Conservation (phyloP, 2,329 filamentous ascomycete species). For the Fusarium decemcellulare region DNA sequence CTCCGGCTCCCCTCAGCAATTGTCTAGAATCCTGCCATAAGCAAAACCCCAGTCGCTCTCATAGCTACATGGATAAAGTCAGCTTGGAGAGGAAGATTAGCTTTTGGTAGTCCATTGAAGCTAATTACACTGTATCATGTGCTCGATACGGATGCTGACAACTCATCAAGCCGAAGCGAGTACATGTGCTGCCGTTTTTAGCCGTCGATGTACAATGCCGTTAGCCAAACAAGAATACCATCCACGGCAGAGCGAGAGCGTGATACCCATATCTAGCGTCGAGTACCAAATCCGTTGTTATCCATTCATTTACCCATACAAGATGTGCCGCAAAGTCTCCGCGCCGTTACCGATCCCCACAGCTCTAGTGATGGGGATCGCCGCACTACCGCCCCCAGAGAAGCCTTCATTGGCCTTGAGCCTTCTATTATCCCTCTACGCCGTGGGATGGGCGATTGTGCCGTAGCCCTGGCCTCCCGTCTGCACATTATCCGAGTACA, state of each 20-base stretch:
- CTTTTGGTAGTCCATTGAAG: constrained; percentile 1
- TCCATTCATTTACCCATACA: not conserved
- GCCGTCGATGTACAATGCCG: constrained; percentile 1
- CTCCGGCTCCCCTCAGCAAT: no score
- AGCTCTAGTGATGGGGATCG: not conserved
- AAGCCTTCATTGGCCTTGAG: not conserved
- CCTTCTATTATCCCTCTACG: constrained; percentile 11
- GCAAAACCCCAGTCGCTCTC: no score
- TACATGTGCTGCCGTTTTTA: not conserved
- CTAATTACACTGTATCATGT: not conserved
- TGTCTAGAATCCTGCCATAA: no score
- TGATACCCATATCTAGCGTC: not conserved
- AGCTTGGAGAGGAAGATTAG: not conserved
- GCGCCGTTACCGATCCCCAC: not conserved
- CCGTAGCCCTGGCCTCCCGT: constrained; percentile 78
- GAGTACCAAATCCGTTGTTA: constrained; percentile 1
- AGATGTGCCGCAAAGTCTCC: not conserved
- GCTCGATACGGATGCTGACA: constrained; percentile 2
- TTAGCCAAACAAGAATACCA: not conserved
- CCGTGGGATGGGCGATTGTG: constrained; percentile 58
- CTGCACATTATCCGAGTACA: constrained; percentile 82
- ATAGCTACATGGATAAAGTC: not conserved
- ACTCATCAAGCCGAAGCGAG: constrained; percentile 11
- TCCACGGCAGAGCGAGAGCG: not conserved
- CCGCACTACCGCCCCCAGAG: not conserved